Evolutionary conservation across 306 rosid genomes (phyloP), one percentile per base, ranked within the genome.

Genomic region (Fragaria nilgerrensis): DNA sequence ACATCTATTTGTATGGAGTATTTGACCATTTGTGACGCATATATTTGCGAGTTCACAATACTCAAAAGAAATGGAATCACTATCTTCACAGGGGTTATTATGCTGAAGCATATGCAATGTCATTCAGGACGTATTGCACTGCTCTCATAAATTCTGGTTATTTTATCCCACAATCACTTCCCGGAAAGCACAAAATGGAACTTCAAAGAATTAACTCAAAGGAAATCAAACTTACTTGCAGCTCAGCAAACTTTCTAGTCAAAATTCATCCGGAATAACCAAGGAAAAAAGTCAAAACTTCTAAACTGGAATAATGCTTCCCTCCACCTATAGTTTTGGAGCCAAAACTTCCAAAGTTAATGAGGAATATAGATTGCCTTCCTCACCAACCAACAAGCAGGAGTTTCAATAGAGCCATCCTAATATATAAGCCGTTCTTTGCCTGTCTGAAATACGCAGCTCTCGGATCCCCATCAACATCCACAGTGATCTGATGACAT

Each of bases 401-500:
- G 85, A 93, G 97, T 74, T 93, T 93, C 84, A 91, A 68, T 73
- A 91, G 88, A 6, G 97, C 93, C 98, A 94, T 91, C 77, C 97
- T 82, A 55, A 88, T 94, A 71, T 87, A 88, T 22, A 88, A 86
- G 78, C 98, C 97, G 55, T 94, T 91, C 84, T 94, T 91, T 71
- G 97, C 98, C 66, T 91, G 98, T 78, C 96, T 89, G 80, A 94
- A 94, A 86, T 88, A 90, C 75, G 96, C 94, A 75, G 94, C 97
- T 77, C 94, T 86, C 3, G 88, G 86, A 86, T 94, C 96, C 70
- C 53, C 69, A 81, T 93, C 98, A 79, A 91, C 97, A 50, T 90
- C 97, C 53, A 85, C 87, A 1, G 89, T 84, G 78, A 93, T 91
- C 97, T 93, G 86, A 90, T 12, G 70, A 75, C 70, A 84, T 15